Evolutionary conservation across 352 stramenopile genomes (phyloP).

Genomic region (Globisporangium parvum): DNA sequence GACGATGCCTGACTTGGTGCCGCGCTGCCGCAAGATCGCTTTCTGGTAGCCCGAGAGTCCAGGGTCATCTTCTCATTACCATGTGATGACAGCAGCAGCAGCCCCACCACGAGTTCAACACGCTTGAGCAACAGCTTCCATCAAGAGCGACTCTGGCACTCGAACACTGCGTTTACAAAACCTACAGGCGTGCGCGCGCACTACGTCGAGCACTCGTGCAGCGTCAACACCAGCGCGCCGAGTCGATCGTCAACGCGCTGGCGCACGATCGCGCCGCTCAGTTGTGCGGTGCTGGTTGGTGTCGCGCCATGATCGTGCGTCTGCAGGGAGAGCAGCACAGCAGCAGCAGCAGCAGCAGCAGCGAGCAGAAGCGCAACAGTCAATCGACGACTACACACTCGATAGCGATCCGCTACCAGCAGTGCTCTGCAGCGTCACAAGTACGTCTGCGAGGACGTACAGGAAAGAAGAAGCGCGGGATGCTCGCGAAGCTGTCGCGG

Average conservation of each 20-base stretch:
- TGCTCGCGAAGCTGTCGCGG: conserved; percentile 9
- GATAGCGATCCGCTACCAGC: too few relatives aligned
- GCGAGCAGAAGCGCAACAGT: neutral
- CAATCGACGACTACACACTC: neutral
- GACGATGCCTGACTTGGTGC: conserved; percentile 19
- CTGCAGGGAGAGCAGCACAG: neutral
- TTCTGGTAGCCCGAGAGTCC: conserved; percentile 20
- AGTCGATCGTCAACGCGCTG: neutral
- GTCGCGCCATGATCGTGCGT: neutral
- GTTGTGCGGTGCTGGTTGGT: neutral
- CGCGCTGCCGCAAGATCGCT: conserved; percentile 18
- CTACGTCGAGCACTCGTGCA: conserved; percentile 13
- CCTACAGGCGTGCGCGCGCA: conserved; percentile 19
- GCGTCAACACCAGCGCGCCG: conserved; percentile 15
- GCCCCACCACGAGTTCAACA: conserved; percentile 17
- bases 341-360: neutral
- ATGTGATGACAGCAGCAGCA: neutral
- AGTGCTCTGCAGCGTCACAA: conserved; percentile 1
- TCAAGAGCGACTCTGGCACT: neutral
- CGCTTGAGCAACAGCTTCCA: neutral
- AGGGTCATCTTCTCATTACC: conserved; percentile 7
- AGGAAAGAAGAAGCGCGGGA: conserved; percentile 48
- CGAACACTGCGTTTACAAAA: neutral
- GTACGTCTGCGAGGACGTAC: conserved; percentile 9
- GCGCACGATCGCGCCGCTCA: conserved; percentile 6